Evolutionary conservation across 805 yeast genomes (phyloP), one percentile per base, ranked within the genome.

Genomic region (Lipomyces mesembrius): DNA sequence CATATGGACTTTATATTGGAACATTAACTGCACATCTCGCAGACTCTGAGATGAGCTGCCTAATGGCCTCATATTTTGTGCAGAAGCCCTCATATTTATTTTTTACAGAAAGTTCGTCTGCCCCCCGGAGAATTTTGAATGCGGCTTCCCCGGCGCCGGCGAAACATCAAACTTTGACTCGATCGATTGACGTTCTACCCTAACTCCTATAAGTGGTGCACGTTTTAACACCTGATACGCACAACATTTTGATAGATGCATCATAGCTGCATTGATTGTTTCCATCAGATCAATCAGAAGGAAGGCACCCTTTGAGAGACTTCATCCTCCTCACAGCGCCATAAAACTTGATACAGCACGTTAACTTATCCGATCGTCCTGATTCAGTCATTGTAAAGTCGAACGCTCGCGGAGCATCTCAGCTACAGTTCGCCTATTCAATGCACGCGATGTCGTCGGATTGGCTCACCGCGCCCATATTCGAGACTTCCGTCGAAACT

Each of bases 401-500:
- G 22, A 43, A 43, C 49, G 14, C 22, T n/a, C 53, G 29, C 49
- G 37, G 57, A 59, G 14, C 14, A 59, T 20, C 7, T 17, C 62
- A 29, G 29, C 11, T 46, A 37, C 62, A 34, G 12, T 34, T 8
- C n/a, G 17, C 49, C 1, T 43, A 43, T n/a, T 43, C 12, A 14
- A 37, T 37, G 39, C 49, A n/a, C 22, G 49, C 22, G 49, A 43
- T 43, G 49, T 43, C 49, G 20, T n/a, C 39, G 14, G 14, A 43
- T 43, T 7, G 22, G 6, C 8, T 17, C 3, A 43, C 49, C 11
- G 8, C 49, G 14, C 20, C 20, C 9, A 60, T 68, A 29, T 66
- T 70, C 55, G 69, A 60, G 63, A 58, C 67, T 25, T 65, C 70
- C 22, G 73, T 70, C 20, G 66, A 62, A 25, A 51, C 54, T 14